phyloP scores from a whole-genome alignment of 345 rosid genomes.

The Raphanus raphanistrum region DNA sequence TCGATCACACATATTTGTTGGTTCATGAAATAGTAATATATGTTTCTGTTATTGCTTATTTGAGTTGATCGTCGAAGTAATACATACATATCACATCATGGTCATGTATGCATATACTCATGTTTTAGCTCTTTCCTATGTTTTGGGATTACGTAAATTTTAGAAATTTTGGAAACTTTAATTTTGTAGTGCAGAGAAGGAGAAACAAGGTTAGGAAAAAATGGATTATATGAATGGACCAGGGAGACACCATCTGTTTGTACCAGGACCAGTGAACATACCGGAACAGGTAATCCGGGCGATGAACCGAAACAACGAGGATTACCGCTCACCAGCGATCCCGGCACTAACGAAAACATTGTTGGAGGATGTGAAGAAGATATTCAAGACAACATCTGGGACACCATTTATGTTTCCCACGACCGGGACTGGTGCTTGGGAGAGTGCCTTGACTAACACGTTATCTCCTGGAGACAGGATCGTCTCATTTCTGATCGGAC shows the following conservation, averaged over 20 bases:
- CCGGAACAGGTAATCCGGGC: conserved; percentile 94
- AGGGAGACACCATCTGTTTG: conserved; percentile 95
- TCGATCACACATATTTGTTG: conserved; percentile 5
- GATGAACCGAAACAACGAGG: conserved; percentile 98
- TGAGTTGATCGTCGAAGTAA: not conserved
- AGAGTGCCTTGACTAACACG: conserved; percentile 97
- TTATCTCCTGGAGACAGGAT: conserved; percentile 91
- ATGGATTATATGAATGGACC: conserved; percentile 91
- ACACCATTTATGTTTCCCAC: conserved; percentile 90
- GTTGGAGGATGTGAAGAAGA: conserved; percentile 88
- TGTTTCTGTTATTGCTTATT: not conserved
- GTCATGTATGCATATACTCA: not conserved
- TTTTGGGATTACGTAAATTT: not conserved
- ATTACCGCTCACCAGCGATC: conserved; percentile 92
- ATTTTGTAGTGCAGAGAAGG: not conserved
- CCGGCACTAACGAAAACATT: conserved; percentile 88
- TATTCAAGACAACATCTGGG: conserved; percentile 90
- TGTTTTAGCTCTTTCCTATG: not conserved
- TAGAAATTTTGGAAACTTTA: not conserved
- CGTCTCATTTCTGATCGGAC: conserved; percentile 93
- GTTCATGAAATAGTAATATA: not conserved
- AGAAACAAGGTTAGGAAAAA: conserved; percentile 8
- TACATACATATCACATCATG: too few species aligned
- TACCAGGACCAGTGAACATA: conserved; percentile 97
- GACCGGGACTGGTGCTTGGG: conserved; percentile 99